A percentile compares a stretch with the other conserved stretches of the same genome.
phyloP scores from a whole-genome alignment of 192 early-diverging fungal genomes.

The Coemansia sp. region DNA sequence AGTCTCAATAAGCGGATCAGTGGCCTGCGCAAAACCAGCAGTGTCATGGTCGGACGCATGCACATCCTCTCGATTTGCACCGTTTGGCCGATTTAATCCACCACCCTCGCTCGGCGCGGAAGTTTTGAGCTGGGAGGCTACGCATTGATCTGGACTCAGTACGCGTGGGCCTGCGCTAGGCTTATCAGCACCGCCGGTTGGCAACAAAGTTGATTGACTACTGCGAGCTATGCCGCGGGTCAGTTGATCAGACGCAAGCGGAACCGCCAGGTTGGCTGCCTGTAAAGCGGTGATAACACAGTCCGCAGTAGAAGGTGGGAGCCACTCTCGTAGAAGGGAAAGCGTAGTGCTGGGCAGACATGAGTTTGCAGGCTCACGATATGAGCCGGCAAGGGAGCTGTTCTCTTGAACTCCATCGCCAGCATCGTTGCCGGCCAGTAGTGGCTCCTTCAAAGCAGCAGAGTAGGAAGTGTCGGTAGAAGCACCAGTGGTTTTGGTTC shows the following conservation, averaged over 20 bases:
- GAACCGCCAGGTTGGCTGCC: constrained; percentile 14
- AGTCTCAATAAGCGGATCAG: constrained; percentile 22
- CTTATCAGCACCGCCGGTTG: background rate
- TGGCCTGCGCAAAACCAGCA: background rate
- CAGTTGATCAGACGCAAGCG: background rate
- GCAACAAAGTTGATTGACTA: background rate
- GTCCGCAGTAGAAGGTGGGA: constrained; percentile 33
- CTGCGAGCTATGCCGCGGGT: background rate
- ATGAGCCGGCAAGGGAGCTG: background rate
- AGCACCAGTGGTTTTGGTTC: too few relatives aligned
- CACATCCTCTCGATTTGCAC: too few relatives aligned
- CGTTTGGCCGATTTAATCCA: too few relatives aligned
- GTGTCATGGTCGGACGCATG: background rate
- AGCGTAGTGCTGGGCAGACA: constrained; percentile 10
- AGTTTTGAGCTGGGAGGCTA: background rate
- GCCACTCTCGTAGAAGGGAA: constrained; percentile 34
- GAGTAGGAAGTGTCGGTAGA: too few relatives aligned
- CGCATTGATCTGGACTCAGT: background rate
- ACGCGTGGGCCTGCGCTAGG: background rate
- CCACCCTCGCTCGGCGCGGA: background rate
- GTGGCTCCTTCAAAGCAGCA: too few relatives aligned
- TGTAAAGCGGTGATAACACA: constrained; percentile 44
- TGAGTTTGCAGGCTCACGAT: background rate
- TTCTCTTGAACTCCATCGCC: background rate
- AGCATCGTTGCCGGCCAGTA: background rate